phyloP scores from a whole-genome alignment of 2,329 filamentous ascomycete genomes.

The Fusarium sp. region DNA sequence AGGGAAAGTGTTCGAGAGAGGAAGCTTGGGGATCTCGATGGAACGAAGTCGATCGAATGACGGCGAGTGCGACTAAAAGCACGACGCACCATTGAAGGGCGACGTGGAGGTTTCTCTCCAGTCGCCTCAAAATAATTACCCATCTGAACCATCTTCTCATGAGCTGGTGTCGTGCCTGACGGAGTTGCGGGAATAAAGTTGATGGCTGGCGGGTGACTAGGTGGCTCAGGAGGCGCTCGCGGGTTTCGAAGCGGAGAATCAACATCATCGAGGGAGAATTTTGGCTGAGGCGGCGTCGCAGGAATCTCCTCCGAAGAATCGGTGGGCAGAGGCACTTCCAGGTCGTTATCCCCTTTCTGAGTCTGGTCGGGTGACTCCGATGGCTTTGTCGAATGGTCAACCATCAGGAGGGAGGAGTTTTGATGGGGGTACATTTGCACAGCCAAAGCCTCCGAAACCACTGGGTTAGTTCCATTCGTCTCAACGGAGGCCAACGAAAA shows the following conservation, averaged over 20 bases:
- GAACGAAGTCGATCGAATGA: constrained; percentile 60
- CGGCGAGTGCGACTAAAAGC: constrained; percentile 68
- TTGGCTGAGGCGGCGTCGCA: constrained; percentile 68
- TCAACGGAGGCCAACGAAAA: constrained; percentile 75
- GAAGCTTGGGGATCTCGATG: constrained; percentile 60
- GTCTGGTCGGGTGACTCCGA: constrained; percentile 61
- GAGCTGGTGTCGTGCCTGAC: constrained; percentile 70
- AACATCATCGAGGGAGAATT: constrained; percentile 66
- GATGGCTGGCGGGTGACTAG: constrained; percentile 60
- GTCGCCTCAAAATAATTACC: constrained; percentile 69
- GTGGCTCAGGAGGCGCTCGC: constrained; percentile 70
- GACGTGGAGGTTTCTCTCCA: constrained; percentile 62
- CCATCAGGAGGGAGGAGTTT: constrained; percentile 75
- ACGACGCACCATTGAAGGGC: constrained; percentile 68
- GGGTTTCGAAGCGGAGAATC: constrained; percentile 76
- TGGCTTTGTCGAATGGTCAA: constrained; percentile 69
- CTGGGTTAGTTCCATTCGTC: constrained; percentile 73
- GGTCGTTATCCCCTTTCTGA: constrained; percentile 41
- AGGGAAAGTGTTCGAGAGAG: constrained; percentile 69
- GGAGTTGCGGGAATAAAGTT: constrained; percentile 76
- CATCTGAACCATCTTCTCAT: constrained; percentile 67
- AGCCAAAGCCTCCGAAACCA: constrained; percentile 75
- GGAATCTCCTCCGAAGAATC: constrained; percentile 59
- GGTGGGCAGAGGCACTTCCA: constrained; percentile 52
- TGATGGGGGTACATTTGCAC: constrained; percentile 76